Conservation (phyloP, 768 basidiomycete species). For the Amanita molliuscula region DNA sequence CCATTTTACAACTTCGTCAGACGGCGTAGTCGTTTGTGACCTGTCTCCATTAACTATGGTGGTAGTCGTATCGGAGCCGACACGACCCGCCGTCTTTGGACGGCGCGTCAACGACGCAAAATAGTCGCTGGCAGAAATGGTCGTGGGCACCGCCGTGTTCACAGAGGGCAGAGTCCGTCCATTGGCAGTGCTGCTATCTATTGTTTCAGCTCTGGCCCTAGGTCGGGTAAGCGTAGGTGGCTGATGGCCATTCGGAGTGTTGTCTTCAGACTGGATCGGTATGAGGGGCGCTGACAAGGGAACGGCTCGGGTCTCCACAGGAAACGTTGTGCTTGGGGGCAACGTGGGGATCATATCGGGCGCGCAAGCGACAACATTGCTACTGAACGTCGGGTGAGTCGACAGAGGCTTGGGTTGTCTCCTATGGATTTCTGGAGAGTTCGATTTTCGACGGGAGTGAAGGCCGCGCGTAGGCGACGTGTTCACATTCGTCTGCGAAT, state of each 20-base stretch:
- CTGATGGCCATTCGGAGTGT: neutral
- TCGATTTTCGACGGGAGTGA: conserved; percentile 11
- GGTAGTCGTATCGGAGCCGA: neutral
- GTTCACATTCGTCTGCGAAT: conserved; percentile 9
- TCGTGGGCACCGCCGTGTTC: neutral
- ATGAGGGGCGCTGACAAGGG: conserved; percentile 56
- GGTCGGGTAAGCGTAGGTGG: neutral
- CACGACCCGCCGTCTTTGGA: conserved; percentile 13
- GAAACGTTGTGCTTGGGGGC: conserved; percentile 34
- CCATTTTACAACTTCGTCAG: neutral
- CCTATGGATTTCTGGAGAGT: conserved; percentile 16
- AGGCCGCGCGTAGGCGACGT: neutral
- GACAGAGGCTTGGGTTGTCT: conserved; percentile 9
- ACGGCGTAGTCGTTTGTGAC: neutral
- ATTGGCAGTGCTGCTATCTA: neutral
- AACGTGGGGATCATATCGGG: conserved; percentile 59
- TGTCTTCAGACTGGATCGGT: conserved; percentile 21
- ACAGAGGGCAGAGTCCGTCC: neutral
- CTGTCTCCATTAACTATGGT: conserved; percentile 8
- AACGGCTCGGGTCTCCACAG: conserved; percentile 28
- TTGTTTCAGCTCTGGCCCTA: neutral
- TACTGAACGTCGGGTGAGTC: conserved; percentile 13
- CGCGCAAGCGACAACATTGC: conserved; percentile 46
- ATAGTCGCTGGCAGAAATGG: conserved; percentile 30
- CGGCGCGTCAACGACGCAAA: conserved; percentile 33